Conservation (phyloP, 1,284 basidiomycete genomes). For the Rhodotorula sp. region DNA sequence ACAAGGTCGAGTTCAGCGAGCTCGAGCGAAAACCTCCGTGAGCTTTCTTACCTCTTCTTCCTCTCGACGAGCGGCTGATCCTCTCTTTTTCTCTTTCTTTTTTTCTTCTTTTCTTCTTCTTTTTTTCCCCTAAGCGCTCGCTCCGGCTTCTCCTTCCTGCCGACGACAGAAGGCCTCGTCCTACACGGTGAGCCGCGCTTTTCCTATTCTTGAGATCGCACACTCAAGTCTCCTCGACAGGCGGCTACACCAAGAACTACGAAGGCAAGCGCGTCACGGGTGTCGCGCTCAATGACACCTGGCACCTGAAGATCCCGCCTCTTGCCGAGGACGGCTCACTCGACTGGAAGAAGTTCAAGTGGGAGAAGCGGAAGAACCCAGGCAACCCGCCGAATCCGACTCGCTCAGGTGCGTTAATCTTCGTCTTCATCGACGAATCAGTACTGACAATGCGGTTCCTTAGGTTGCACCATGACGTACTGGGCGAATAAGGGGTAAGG, state of each 20-base stretch:
- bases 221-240: slow-evolving; percentile 53
- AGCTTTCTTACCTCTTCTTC: neutral
- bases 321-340: slow-evolving; percentile 31
- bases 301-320: slow-evolving; percentile 66
- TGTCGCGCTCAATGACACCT: slow-evolving; percentile 84
- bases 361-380: slow-evolving; percentile 78
- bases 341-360: slow-evolving; percentile 64
- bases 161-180: slow-evolving; percentile 74
- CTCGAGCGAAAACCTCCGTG: slow-evolving; percentile 62
- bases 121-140: no score
- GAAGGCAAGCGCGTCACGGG: slow-evolving; percentile 78
- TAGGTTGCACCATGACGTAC: slow-evolving; percentile 76
- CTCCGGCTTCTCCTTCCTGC: slow-evolving; percentile 82
- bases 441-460: neutral
- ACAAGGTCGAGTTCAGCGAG: slow-evolving; percentile 69
- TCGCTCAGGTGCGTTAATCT: neutral
- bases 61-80: neutral
- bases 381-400: slow-evolving; percentile 58
- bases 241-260: slow-evolving; percentile 91
- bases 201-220: neutral
- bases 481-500: slow-evolving; percentile 55
- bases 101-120: no score
- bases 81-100: no score
- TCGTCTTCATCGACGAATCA: no score
- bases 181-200: slow-evolving; percentile 47